phyloP scores from a whole-genome alignment of 768 basidiomycete genomes.

The Trametes cubensis region DNA sequence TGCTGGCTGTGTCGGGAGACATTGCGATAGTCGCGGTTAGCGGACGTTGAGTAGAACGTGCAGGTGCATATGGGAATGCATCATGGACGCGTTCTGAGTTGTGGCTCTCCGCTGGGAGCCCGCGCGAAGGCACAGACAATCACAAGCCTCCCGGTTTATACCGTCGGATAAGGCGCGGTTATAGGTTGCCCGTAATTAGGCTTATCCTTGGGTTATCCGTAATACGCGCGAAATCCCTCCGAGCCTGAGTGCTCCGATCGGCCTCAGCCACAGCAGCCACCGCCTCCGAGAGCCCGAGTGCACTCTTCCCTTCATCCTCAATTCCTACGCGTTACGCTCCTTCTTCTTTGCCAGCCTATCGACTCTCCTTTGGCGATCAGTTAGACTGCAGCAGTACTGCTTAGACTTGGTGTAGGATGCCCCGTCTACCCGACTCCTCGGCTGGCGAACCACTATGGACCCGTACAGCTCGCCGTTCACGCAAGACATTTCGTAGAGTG shows the following conservation, averaged over 20 bases:
- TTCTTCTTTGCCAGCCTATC: background rate
- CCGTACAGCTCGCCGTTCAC: slow-evolving; percentile 26
- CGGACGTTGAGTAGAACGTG: background rate
- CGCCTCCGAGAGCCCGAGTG: slow-evolving; percentile 8
- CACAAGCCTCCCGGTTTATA: background rate
- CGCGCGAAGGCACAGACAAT: background rate
- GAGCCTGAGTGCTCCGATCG: background rate
- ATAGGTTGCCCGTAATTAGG: background rate
- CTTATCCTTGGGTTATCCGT: background rate
- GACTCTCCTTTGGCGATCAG: background rate
- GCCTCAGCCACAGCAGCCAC: slow-evolving; percentile 13
- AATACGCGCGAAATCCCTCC: background rate
- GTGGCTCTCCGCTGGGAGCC: slow-evolving; percentile 1
- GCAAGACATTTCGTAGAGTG: slow-evolving; percentile 46
- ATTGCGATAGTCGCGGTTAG: slow-evolving; percentile 20
- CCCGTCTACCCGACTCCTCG: slow-evolving; percentile 18
- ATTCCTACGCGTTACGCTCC: background rate
- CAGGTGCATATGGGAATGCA: background rate
- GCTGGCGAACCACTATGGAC: slow-evolving; percentile 28
- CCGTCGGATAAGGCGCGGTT: background rate
- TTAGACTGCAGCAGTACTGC: too few species aligned
- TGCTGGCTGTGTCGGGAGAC: slow-evolving; percentile 24
- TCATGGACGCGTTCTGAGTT: background rate
- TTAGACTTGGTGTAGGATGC: slow-evolving; percentile 9
- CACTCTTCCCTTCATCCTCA: background rate